Percentiles rank a stretch among this genome's conserved stretches.
phyloP scores from a whole-genome alignment of 345 rosid species.

The Camelina hispida region DNA sequence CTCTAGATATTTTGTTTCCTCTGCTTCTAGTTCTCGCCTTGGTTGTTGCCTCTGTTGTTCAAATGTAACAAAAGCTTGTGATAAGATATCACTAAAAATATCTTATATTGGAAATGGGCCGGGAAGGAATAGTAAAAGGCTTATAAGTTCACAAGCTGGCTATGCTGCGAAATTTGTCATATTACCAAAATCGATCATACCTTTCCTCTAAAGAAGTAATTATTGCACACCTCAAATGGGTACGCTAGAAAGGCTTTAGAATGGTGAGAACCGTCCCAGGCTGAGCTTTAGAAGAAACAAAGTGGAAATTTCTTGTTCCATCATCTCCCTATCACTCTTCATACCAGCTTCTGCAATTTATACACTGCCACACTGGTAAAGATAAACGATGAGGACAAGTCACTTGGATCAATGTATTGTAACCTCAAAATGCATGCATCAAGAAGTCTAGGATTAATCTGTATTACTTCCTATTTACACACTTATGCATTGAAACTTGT shows the following conservation, averaged over 20 bases:
- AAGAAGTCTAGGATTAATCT: too few relatives aligned
- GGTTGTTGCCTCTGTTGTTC: not conserved
- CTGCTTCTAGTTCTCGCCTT: conserved; percentile 19
- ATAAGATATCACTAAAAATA: not conserved
- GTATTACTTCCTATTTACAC: too few relatives aligned
- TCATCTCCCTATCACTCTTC: not conserved
- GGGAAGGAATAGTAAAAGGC: not conserved
- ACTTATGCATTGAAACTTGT: too few relatives aligned
- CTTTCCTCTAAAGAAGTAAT: not conserved
- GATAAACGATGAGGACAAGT: not conserved
- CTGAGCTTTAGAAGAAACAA: not conserved
- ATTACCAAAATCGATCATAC: not conserved
- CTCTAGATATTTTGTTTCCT: not conserved
- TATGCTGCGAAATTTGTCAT: too few relatives aligned
- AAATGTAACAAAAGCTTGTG: conserved; percentile 15
- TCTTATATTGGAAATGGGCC: not conserved
- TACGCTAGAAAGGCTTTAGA: not conserved
- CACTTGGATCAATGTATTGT: not conserved
- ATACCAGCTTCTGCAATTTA: not conserved
- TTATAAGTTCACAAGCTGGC: not conserved
- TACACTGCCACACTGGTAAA: not conserved
- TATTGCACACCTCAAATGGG: not conserved
- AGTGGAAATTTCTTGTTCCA: not conserved
- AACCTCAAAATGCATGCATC: too few relatives aligned
- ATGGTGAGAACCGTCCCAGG: not conserved